A percentile compares a stretch with the other conserved stretches of the same genome.
phyloP scores from a whole-genome alignment of 441 rosid genomes.

The Aleurites moluccanus region DNA sequence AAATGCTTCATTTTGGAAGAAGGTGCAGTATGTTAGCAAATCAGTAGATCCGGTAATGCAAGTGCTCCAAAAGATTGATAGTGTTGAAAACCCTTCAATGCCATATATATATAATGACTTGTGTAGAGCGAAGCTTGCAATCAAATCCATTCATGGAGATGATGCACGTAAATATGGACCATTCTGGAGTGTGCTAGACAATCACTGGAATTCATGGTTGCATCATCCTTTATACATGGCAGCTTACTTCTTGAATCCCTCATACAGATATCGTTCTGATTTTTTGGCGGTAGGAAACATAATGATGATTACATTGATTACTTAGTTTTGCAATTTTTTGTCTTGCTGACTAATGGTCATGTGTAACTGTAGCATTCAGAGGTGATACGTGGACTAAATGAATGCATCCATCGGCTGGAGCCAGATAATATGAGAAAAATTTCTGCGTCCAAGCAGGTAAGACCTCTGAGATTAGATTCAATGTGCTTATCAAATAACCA shows the following conservation, averaged over 20 bases:
- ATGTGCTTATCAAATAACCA: not conserved
- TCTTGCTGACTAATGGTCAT: not conserved
- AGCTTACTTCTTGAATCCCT: slow-evolving; percentile 90
- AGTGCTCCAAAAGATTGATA: slow-evolving; percentile 62
- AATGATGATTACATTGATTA: slow-evolving; percentile 4
- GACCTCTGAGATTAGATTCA: not conserved
- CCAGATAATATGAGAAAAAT: slow-evolving; percentile 65
- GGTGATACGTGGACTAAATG: slow-evolving; percentile 82
- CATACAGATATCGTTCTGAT: slow-evolving; percentile 74
- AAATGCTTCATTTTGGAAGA: slow-evolving; percentile 82
- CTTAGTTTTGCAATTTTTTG: slow-evolving; percentile 14
- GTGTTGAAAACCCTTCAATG: slow-evolving; percentile 53
- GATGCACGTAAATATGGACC: slow-evolving; percentile 77
- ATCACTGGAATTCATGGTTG: slow-evolving; percentile 68
- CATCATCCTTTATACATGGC: slow-evolving; percentile 88
- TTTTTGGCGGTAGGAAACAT: slow-evolving; percentile 57
- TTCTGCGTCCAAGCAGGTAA: slow-evolving; percentile 89
- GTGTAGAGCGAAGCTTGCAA: slow-evolving; percentile 64
- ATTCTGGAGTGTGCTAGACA: slow-evolving; percentile 76
- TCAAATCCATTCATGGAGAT: slow-evolving; percentile 65
- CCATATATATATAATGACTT: slow-evolving; percentile 70
- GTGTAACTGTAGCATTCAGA: slow-evolving; percentile 59
- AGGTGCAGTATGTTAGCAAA: slow-evolving; percentile 63
- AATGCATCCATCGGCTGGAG: slow-evolving; percentile 79
- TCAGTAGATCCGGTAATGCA: slow-evolving; percentile 75